Conservation (phyloP, 2,329 filamentous ascomycete genomes). For the Pestalotiopsis sp. region DNA sequence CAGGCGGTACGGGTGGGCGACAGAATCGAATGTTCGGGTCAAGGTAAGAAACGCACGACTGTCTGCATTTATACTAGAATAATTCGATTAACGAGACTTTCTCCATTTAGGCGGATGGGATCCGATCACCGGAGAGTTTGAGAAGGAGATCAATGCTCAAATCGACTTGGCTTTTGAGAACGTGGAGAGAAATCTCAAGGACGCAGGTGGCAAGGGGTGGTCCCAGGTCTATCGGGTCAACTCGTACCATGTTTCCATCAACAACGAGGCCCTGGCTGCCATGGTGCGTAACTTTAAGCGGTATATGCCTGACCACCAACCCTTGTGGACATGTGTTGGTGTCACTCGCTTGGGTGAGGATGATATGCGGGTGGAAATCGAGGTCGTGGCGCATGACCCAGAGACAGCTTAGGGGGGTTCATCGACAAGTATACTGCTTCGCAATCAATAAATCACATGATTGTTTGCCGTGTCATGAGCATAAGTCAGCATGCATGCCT, state of each 20-base stretch:
- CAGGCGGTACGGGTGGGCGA: slow-evolving; percentile 53
- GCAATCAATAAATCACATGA: not conserved
- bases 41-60: slow-evolving; percentile 36
- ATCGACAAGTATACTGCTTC: not conserved
- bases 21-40: slow-evolving; percentile 47
- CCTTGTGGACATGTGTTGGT: slow-evolving; percentile 56
- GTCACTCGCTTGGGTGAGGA: slow-evolving; percentile 47
- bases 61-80: not conserved
- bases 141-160: slow-evolving; percentile 42
- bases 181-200: slow-evolving; percentile 50
- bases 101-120: slow-evolving; percentile 34
- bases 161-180: slow-evolving; percentile 59
- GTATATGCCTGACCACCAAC: slow-evolving; percentile 54
- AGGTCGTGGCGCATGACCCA: slow-evolving; percentile 44
- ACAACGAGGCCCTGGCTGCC: slow-evolving; percentile 37
- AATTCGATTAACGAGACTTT: not conserved
- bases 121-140: slow-evolving; percentile 25
- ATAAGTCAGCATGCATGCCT: not conserved
- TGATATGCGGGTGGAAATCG: slow-evolving; percentile 61
- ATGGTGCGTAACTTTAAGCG: slow-evolving; percentile 50
- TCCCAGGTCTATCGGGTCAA: slow-evolving; percentile 53
- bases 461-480: not conserved
- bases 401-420: not conserved
- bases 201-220: slow-evolving; percentile 59
- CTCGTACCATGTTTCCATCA: slow-evolving; percentile 45